A percentile compares a stretch with the other conserved stretches of the same genome.
Conservation (phyloP, 1,284 basidiomycete genomes). For the Laetiporus sulphureus region DNA sequence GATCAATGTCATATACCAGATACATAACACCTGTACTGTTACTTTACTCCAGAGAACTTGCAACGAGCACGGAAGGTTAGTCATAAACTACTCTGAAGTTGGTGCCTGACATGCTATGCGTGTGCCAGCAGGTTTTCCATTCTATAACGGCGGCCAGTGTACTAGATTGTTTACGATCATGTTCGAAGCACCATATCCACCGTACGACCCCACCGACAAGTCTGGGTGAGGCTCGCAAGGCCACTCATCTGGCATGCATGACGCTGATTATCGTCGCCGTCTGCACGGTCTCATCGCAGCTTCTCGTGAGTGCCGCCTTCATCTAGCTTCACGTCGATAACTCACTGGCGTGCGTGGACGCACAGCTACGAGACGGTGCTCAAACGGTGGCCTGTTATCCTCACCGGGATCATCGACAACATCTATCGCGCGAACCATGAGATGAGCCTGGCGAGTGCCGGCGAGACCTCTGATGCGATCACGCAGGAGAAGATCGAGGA, state of each 20-base stretch:
- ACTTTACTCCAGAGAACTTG: too few species aligned
- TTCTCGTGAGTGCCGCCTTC: background rate
- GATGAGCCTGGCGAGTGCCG: constrained; percentile 28
- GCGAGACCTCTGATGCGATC: constrained; percentile 3
- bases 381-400: constrained; percentile 85
- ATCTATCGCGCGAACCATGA: constrained; percentile 55
- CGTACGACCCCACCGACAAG: constrained; percentile 19
- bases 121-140: too few species aligned
- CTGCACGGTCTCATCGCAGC: background rate
- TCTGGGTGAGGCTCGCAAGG: constrained; percentile 11
- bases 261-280: too few species aligned
- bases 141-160: too few species aligned
- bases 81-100: too few species aligned
- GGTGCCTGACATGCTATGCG: too few species aligned
- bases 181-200: constrained; percentile 18
- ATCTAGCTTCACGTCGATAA: constrained; percentile 16
- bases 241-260: background rate
- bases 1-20: too few species aligned
- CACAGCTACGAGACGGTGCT: constrained; percentile 50
- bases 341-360: background rate
- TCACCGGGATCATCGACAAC: constrained; percentile 74
- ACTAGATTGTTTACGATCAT: too few species aligned
- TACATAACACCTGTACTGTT: too few species aligned
- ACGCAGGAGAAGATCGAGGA: constrained; percentile 47
- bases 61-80: too few species aligned